Evolutionary conservation across 2,329 filamentous ascomycete species (phyloP), one percentile per base, ranked within the genome.

Genomic region (Microcera coccophila): DNA sequence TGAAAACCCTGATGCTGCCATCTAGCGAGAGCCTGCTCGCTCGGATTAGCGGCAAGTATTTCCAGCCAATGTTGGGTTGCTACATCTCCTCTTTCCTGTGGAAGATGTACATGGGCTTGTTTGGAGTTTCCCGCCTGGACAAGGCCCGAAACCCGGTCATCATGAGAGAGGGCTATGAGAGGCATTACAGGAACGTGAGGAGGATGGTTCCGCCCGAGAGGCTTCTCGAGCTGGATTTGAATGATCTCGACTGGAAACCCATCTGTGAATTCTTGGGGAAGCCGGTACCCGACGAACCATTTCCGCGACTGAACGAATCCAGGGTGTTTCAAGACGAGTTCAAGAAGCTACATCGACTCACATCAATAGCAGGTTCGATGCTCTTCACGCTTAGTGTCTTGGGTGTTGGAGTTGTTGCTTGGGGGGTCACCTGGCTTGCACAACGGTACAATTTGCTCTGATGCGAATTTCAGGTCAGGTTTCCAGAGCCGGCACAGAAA

Each of bases 231-330:
- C 64, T 51, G 15, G 46, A 53, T 16, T 36, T 63, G 3, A 39
- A 42, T 2, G 52, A 59, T 10, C n/a, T 32, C 7, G 66, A 62
- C 1, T 67, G 65, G 63, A 53, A 47, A 18, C 60, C 66, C 1
- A 34, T 68, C 5, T 67, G 64, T 16, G 31, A 42, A 3, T 67
- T 68, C 17, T 29, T 68, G 12, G 62, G 57, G 0, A 65, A 62
- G 43, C 20, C 59, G 1, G 39, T 62, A 7, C 65, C 63, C 0
- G 39, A 49, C 2, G 48, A 46, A 2, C 47, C 47, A n/a, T 64
- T 64, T 24, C 63, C 63, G 0, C 52, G 52, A 19, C 39, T 53
- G 0, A 65, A 65, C 15, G 57, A 62, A 34, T n/a, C 29, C 8
- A 8, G 29, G 5, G 29, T 32, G 8, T 32, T 32, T 32, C 29